Conservation (phyloP, 2,329 filamentous ascomycete genomes). For the Setomelanomma holmii region DNA sequence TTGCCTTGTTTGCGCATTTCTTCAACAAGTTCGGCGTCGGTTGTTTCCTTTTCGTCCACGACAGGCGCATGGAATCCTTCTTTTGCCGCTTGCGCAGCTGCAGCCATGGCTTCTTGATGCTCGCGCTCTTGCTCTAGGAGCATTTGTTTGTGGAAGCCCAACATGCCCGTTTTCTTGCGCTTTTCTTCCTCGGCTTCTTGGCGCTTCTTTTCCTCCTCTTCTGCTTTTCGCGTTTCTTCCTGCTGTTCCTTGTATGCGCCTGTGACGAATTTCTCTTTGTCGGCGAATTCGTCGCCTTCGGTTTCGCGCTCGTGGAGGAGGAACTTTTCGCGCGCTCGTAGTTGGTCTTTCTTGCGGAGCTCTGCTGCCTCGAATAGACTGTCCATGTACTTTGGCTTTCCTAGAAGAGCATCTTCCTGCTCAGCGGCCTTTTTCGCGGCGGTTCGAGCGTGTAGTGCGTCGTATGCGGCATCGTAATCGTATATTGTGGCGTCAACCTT, state of each 20-base stretch:
- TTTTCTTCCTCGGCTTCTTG: constrained; percentile 72
- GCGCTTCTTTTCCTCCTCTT: constrained; percentile 72
- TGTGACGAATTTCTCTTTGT: constrained; percentile 87
- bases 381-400: constrained; percentile 80
- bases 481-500: constrained; percentile 77
- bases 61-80: constrained; percentile 37
- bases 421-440: constrained; percentile 64
- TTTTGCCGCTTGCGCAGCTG: constrained; percentile 59
- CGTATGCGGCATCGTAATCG: constrained; percentile 85
- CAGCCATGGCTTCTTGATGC: constrained; percentile 73
- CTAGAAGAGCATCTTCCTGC: constrained; percentile 62
- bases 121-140: constrained; percentile 73
- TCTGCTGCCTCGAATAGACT: constrained; percentile 76
- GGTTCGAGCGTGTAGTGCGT: constrained; percentile 68
- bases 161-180: constrained; percentile 74
- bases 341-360: constrained; percentile 76
- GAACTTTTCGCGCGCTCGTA: constrained; percentile 81
- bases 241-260: constrained; percentile 83
- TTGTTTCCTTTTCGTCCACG: constrained; percentile 44
- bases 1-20: constrained; percentile 70
- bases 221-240: constrained; percentile 72
- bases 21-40: constrained; percentile 69
- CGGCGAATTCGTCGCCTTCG: constrained; percentile 80
- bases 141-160: constrained; percentile 77
- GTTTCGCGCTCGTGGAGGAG: constrained; percentile 78